Conservation (phyloP, 257 asterid species). For the Solanum neorickii region DNA sequence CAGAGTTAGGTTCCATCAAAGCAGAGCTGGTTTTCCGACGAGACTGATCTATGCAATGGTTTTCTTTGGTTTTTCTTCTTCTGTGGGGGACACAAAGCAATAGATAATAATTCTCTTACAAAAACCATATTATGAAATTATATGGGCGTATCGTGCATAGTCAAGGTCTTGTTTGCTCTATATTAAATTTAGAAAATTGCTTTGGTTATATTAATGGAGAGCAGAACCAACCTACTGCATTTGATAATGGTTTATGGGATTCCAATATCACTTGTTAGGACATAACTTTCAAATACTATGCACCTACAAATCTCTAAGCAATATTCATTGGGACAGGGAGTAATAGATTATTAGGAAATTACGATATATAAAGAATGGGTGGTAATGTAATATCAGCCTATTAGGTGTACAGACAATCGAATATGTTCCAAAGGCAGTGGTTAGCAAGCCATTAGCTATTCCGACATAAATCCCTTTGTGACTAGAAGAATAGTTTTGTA, state of each 20-base stretch:
- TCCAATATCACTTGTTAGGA: background rate
- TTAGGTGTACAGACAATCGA: background rate
- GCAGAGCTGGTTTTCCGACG: background rate
- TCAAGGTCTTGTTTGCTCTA: background rate
- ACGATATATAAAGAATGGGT: background rate
- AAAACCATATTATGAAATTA: background rate
- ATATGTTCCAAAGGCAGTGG: background rate
- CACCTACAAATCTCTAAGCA: background rate
- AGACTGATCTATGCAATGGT: background rate
- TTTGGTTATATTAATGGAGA: background rate
- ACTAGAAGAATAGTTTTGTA: background rate
- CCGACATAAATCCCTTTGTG: background rate
- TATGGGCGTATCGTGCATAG: background rate
- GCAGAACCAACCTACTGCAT: background rate
- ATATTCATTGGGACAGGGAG: background rate
- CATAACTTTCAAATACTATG: background rate
- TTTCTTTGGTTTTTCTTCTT: background rate
- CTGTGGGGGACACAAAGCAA: background rate
- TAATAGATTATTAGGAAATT: background rate
- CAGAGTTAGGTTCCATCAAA: background rate
- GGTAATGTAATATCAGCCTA: background rate
- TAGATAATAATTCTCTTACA: background rate
- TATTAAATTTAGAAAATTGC: background rate
- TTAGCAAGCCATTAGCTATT: background rate
- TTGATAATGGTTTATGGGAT: background rate